Evolutionary conservation across 2,329 filamentous ascomycete species (phyloP).

Genomic region (Colletotrichum filicis): DNA sequence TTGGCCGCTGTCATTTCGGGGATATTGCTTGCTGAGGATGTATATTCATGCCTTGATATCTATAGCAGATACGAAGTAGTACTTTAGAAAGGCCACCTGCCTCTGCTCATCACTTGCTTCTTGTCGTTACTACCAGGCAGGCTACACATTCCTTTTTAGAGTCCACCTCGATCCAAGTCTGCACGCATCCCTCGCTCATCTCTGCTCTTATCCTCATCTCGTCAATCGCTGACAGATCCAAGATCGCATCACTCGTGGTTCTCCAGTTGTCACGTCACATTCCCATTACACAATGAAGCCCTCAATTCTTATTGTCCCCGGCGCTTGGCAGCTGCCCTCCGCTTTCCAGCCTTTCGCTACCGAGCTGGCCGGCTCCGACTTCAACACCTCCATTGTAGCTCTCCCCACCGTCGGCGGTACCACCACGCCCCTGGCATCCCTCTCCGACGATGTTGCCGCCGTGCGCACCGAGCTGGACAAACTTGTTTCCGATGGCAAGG

Average conservation of each 20-base stretch:
- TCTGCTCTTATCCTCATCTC: not conserved
- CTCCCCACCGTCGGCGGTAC: slow-evolving; percentile 47
- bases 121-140: not conserved
- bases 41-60: slow-evolving; percentile 2
- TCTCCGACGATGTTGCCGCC: slow-evolving; percentile 45
- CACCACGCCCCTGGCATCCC: slow-evolving; percentile 38
- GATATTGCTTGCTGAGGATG: slow-evolving; percentile 19
- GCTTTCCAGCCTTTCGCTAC: slow-evolving; percentile 40
- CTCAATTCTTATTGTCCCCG: slow-evolving; percentile 50
- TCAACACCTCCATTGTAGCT: slow-evolving; percentile 41
- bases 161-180: not conserved
- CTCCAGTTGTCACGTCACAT: not conserved
- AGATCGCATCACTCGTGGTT: not conserved
- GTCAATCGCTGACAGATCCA: slow-evolving; percentile 22
- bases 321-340: slow-evolving; percentile 50
- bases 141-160: slow-evolving; percentile 6
- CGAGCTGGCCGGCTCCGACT: slow-evolving; percentile 33
- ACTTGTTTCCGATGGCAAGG: slow-evolving; percentile 48
- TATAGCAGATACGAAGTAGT: not conserved
- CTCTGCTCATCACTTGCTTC: slow-evolving; percentile 4
- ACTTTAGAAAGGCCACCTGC: slow-evolving; percentile 26
- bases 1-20: slow-evolving; percentile 16
- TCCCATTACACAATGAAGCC: slow-evolving; percentile 27
- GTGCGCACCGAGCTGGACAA: slow-evolving; percentile 41
- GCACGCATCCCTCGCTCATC: not conserved